Evolutionary conservation across 805 yeast genomes (phyloP), one percentile per base, ranked within the genome.

Genomic region (Teunomyces lycoperdinae): DNA sequence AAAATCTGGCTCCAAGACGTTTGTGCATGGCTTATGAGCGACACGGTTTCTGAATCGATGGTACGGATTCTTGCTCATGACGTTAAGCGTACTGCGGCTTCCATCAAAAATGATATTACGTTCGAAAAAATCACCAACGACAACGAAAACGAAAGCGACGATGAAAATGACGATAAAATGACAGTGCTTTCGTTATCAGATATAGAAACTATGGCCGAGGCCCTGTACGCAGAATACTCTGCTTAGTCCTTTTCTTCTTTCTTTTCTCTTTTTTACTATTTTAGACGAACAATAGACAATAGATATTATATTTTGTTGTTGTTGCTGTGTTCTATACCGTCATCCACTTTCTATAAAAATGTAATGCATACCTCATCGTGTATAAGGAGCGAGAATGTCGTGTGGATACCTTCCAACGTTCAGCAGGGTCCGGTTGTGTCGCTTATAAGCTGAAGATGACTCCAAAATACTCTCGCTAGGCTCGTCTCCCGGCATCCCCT

Each of bases 1-100:
- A 82, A 81, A 59, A 76, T 90, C 0, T 76, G 88, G 73, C 55
- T 89, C 4, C 89, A 87, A 57, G 97, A 91, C 62, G 70, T 89
- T 52, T 76, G 87, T 48, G 71, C 84, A 11, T 91, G 96, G 96
- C 62, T 86, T 13, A 71, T 86, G 17, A 68, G 78, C 48, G 83
- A 80, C 45, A 74, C 74, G 38, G 82, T 88, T 34, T 74, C 74
- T 51, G 91, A 85, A 53, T 71, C 66, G 33, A 76, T 78, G 20
- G 59, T 89, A 24, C 71, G 88, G 47, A 75, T 78, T 38, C 64
- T 89, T 20, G 88, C 92, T 0, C 83, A 81, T 47, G 94, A 87
- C 53, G 59, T 87, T 41, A 71, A 70, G 42, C 77, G 70, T 47
- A 79, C 74, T 42, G 55, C 73, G 7, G 67, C 58, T 16, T 40